Base-by-base conservation (phyloP, 345 rosid genomes). In the Salix koriyanagi region DNA sequence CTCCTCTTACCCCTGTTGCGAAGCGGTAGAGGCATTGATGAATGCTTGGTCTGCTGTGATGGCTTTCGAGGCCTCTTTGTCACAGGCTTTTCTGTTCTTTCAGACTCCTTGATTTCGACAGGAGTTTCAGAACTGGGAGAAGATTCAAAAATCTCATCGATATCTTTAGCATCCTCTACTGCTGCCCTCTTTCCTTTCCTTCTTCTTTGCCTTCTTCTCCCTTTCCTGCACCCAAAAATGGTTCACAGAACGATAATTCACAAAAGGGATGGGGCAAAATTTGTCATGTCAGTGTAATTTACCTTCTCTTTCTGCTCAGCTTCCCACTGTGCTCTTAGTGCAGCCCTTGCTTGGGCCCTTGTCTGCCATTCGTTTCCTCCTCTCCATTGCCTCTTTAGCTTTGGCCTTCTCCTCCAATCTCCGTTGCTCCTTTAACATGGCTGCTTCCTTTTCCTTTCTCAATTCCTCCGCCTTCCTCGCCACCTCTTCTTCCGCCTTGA, bases 261-360 rank as follows among this genome's bases (percentile, higher is more conserved):
- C 4, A 21, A 37, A 28, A 5, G 21, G 25, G 15, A 42, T 30
- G n/a, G 1, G 12, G 10, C 61, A 21, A 56, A 21, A 56, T n/a
- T 28, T 28, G 2, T 2, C 46, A 42, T 42, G 46, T 2, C 46
- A 42, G 46, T 42, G 46, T 42, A 42, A 48, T 39, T 84, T 79
- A 92, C 97, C 94, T 85, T 91, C 83, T 90, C 95, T 72, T 85
- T 85, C 88, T 80, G 84, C 81, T 90, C 97, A 46, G 97, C 90
- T 86, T 91, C 97, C 85, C 88, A 92, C 71, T 84, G 88, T 58
- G 89, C 97, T 83, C 83, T 91, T 54, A 80, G 64, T 7, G 79
- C 89, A 74, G 92, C 97, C 82, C 94, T 86, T 58, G 95, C 92
- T 78, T 83, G 88, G 25, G 97, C 97, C 79, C 87, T 89, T 89